Conservation (phyloP, 148 eudicot species). For the Pharnaceum exiguum region DNA sequence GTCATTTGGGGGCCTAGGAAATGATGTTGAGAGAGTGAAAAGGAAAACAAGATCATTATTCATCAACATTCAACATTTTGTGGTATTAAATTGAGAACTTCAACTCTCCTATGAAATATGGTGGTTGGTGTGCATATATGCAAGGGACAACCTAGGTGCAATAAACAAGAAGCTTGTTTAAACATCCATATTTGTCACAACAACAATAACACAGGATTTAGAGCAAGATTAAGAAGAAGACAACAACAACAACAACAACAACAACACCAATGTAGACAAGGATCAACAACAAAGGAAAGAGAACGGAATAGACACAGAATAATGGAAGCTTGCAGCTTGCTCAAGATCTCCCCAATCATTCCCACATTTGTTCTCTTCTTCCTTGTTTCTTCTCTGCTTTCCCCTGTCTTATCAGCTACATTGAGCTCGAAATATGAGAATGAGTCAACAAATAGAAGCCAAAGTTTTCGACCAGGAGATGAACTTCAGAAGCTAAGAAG, state of each 20-base stretch:
- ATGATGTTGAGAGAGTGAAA: conserved; percentile 2
- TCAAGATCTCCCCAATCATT: conserved; percentile 48
- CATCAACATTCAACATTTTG: neutral
- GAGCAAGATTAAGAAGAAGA: conserved; percentile 36
- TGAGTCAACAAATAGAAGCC: conserved; percentile 26
- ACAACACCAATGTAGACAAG: conserved; percentile 28
- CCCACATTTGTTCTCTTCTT: conserved; percentile 44
- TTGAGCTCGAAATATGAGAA: conserved; percentile 11
- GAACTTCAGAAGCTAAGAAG: conserved; percentile 39
- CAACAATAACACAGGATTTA: conserved; percentile 5
- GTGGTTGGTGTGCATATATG: conserved; percentile 19
- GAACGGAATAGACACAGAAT: neutral
- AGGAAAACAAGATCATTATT: neutral
- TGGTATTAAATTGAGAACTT: too few relatives aligned
- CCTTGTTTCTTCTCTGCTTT: conserved; percentile 31
- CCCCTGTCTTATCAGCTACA: conserved; percentile 27
- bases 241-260: conserved; percentile 28
- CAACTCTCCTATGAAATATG: conserved; percentile 13
- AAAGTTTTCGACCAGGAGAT: conserved; percentile 39
- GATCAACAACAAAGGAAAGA: conserved; percentile 16
- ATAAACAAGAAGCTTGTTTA: conserved; percentile 9
- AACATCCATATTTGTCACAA: neutral
- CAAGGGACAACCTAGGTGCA: conserved; percentile 8
- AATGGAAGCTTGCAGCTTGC: conserved; percentile 24
- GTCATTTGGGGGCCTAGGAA: conserved; percentile 22